Percentiles rank a stretch among this genome's conserved stretches.
phyloP scores from a whole-genome alignment of 2,329 filamentous ascomycete species.

The Fusarium drepaniforme region DNA sequence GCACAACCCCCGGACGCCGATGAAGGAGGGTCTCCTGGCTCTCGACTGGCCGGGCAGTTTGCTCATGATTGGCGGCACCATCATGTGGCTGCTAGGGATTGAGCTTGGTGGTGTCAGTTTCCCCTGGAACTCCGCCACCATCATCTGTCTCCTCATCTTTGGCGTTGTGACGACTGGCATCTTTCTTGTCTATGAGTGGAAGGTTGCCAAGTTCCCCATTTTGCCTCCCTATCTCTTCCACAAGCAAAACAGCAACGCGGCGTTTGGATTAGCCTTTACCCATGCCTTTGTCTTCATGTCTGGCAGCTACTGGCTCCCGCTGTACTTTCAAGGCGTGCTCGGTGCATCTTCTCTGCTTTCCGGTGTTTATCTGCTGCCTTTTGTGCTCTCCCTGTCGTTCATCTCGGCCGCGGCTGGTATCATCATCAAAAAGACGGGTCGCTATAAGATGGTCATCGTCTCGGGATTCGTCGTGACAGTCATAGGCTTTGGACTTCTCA shows the following conservation, averaged over 20 bases:
- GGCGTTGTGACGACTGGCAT: conserved; percentile 72
- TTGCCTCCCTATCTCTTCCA: conserved; percentile 81
- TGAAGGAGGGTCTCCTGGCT: conserved; percentile 72
- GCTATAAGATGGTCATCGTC: conserved; percentile 72
- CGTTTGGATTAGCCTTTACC: conserved; percentile 75
- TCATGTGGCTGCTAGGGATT: conserved; percentile 89
- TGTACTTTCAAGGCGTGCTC: conserved; percentile 86
- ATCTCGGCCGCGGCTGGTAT: conserved; percentile 69
- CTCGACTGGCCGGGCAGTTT: conserved; percentile 69
- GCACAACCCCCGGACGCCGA: conserved; percentile 74
- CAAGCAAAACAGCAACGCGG: conserved; percentile 73
- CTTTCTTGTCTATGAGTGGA: conserved; percentile 81
- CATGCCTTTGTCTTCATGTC: conserved; percentile 85
- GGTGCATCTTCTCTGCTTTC: conserved; percentile 76
- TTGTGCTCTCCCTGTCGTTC: conserved; percentile 75
- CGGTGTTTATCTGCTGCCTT: conserved; percentile 80
- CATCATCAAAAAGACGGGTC: conserved; percentile 73
- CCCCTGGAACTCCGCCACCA: conserved; percentile 81
- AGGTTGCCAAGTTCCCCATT: conserved; percentile 80
- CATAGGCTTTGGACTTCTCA: conserved; percentile 74
- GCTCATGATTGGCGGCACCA: conserved; percentile 78
- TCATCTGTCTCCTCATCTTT: conserved; percentile 83
- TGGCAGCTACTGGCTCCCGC: conserved; percentile 82
- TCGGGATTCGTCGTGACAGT: conserved; percentile 69
- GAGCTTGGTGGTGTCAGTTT: conserved; percentile 83